Conservation (phyloP, 208 protist genomes). For the Leishmania tropica region DNA sequence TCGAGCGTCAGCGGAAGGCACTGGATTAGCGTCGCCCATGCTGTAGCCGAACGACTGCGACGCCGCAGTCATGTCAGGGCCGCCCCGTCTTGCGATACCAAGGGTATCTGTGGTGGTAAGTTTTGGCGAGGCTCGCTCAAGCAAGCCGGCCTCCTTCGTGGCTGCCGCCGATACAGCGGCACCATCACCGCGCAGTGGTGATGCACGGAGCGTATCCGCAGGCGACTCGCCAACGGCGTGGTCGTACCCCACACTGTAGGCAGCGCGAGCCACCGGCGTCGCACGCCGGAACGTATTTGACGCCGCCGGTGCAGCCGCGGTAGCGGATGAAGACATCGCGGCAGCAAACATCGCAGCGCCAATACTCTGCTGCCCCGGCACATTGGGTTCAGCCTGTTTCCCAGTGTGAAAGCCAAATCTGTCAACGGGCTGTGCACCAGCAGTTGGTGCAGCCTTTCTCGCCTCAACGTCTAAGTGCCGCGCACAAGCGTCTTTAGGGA, state of each 20-base stretch:
- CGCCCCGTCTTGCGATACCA: neutral
- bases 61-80: neutral
- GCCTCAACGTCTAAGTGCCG: neutral
- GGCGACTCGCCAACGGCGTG: conserved; percentile 4
- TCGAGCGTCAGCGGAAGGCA: neutral
- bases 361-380: neutral
- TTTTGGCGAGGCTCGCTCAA: neutral
- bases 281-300: conserved; percentile 11
- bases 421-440: no score
- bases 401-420: neutral
- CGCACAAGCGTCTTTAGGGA: neutral
- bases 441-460: neutral
- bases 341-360: neutral
- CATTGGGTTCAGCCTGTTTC: neutral
- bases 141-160: no score
- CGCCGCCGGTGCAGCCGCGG: neutral
- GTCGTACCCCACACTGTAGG: conserved; percentile 28
- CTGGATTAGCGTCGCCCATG: neutral
- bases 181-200: neutral
- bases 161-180: neutral
- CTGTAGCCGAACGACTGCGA: neutral
- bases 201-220: neutral
- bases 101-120: neutral
- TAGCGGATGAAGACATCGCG: neutral
- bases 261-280: conserved; percentile 14